Evolutionary conservation across 1,284 basidiomycete genomes (phyloP).

Genomic region (Ceratobasidium sp.): DNA sequence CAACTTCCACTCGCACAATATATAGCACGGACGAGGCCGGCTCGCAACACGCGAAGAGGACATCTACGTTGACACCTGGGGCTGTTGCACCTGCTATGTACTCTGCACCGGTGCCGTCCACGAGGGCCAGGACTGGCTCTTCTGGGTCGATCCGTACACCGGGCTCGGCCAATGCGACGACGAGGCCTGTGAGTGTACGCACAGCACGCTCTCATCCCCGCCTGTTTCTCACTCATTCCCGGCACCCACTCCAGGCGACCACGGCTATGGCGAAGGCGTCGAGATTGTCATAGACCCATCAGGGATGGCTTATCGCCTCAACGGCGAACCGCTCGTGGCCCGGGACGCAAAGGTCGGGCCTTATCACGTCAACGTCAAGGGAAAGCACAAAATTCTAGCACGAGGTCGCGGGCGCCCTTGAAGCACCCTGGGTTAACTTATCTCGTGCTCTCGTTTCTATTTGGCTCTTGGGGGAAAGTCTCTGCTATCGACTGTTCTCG

Average conservation of each 20-base stretch:
- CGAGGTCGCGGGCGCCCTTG: constrained; percentile 12
- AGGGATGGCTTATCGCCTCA: constrained; percentile 28
- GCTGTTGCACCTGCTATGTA: constrained; percentile 36
- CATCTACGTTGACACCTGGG: constrained; percentile 32
- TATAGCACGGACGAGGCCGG: constrained; percentile 25
- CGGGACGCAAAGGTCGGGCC: constrained; percentile 29
- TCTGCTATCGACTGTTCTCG: neutral
- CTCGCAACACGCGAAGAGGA: constrained; percentile 34
- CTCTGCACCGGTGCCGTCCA: constrained; percentile 29
- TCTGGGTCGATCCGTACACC: constrained; percentile 32
- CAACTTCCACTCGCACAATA: neutral
- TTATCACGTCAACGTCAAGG: constrained; percentile 30
- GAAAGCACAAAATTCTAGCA: constrained; percentile 29
- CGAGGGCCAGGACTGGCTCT: constrained; percentile 28
- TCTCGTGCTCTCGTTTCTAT: constrained; percentile 1
- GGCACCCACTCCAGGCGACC: constrained; percentile 6
- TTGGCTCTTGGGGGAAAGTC: neutral
- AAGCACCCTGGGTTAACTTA: neutral
- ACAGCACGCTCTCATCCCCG: neutral
- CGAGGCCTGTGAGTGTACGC: constrained; percentile 37
- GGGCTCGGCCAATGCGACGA: constrained; percentile 35
- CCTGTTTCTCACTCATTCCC: neutral
- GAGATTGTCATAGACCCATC: constrained; percentile 9
- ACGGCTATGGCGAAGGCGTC: constrained; percentile 19
- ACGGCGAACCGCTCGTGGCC: constrained; percentile 29